A percentile compares a stretch with the other conserved stretches of the same genome.
These are phyloP conservation scores for Coffea eugenioides DNA, from an alignment of 257 asterid genomes.

Conservation along the genomic window DNA sequence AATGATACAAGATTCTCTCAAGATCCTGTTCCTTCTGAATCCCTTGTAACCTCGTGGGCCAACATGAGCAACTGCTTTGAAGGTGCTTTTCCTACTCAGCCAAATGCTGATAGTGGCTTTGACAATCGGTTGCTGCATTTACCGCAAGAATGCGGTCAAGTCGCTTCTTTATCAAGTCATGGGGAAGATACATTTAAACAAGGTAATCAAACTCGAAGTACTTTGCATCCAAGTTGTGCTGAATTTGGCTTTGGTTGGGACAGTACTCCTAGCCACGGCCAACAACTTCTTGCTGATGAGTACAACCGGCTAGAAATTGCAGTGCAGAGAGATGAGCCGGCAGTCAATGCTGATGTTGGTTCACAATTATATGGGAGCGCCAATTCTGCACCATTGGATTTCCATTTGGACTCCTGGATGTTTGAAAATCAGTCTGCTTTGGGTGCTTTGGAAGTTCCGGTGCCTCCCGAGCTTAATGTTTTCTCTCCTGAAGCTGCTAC, in stretches of 20 bases:
- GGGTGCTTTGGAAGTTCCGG: slow-evolving; percentile 31
- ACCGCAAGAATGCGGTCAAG: not conserved
- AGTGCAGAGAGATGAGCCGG: slow-evolving; percentile 14
- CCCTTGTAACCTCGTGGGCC: slow-evolving; percentile 23
- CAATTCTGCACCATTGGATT: slow-evolving; percentile 25
- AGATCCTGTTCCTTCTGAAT: slow-evolving; percentile 29
- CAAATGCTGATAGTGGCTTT: not conserved
- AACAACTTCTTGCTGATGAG: slow-evolving; percentile 28
- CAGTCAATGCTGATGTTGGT: slow-evolving; percentile 12
- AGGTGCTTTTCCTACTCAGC: slow-evolving; percentile 6
- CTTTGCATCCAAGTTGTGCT: slow-evolving; percentile 14
- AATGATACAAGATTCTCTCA: slow-evolving; percentile 22
- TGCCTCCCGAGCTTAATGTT: slow-evolving; percentile 33
- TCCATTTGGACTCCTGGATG: slow-evolving; percentile 39
- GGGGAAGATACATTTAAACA: slow-evolving; percentile 30
- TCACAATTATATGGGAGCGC: slow-evolving; percentile 32
- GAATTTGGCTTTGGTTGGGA: slow-evolving; percentile 31
- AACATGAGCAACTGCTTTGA: not conserved
- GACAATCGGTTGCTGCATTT: not conserved
- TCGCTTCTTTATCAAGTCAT: not conserved
- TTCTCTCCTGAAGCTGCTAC: slow-evolving; percentile 46
- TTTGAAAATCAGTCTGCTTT: slow-evolving; percentile 34
- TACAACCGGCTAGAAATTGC: slow-evolving; percentile 16
- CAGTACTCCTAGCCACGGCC: slow-evolving; percentile 24
- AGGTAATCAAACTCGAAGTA: slow-evolving; percentile 28